Conservation (phyloP, 2,329 filamentous ascomycete genomes). For the Hymenoscyphus fructigenus region DNA sequence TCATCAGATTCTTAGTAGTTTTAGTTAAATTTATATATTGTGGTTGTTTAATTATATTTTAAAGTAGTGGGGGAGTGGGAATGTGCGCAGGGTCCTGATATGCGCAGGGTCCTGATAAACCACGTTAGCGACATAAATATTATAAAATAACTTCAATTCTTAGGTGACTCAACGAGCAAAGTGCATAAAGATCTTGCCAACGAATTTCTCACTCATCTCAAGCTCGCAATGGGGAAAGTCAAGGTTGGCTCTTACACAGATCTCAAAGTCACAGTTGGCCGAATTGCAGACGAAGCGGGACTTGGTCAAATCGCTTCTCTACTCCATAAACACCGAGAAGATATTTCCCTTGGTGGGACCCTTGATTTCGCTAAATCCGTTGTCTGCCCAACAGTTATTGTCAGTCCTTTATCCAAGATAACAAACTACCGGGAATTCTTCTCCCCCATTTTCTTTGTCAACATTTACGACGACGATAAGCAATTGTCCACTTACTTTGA, state of each 20-base stretch:
- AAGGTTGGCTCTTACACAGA: conserved; percentile 2
- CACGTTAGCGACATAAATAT: too few relatives aligned
- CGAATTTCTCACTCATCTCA: neutral
- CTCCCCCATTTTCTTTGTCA: conserved; percentile 6
- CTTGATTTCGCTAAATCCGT: neutral
- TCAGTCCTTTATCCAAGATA: neutral
- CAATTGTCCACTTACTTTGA: neutral
- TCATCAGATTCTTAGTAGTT: too few relatives aligned
- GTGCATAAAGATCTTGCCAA: neutral
- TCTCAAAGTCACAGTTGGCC: neutral
- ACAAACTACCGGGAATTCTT: conserved; percentile 3
- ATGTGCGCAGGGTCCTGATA: too few relatives aligned
- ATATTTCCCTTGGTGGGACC: neutral
- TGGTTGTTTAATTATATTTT: too few relatives aligned
- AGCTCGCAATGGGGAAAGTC: neutral
- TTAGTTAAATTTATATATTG: too few relatives aligned
- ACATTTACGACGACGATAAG: neutral
- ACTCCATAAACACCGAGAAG: neutral
- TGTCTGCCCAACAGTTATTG: neutral
- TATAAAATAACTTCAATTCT: too few relatives aligned
- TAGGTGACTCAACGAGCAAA: too few relatives aligned
- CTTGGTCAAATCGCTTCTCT: neutral
- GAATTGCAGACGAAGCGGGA: neutral
- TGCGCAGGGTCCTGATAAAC: too few relatives aligned
- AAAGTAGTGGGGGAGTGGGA: too few relatives aligned